These are phyloP conservation scores for Crithidia acanthocephali DNA, from an alignment of 208 protist genomes.

Conservation along the genomic window DNA sequence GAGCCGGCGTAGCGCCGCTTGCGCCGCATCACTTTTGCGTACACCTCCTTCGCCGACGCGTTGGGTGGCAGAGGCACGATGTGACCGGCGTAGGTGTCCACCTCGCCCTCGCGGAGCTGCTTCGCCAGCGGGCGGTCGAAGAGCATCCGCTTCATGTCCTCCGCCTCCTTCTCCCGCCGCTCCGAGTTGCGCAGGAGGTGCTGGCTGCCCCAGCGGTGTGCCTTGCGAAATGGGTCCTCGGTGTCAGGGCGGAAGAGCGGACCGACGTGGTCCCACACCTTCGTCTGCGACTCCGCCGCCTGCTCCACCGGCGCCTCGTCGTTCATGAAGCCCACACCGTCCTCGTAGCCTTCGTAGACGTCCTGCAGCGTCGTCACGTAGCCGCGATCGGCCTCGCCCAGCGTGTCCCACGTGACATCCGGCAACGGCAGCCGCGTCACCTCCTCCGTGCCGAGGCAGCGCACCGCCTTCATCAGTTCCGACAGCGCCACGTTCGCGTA, in stretches of 20 bases:
- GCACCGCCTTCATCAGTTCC: conserved; percentile 75
- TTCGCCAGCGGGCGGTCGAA: conserved; percentile 77
- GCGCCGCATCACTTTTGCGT: conserved; percentile 73
- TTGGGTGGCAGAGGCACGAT: conserved; percentile 82
- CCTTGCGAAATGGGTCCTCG: conserved; percentile 63
- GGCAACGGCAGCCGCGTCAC: conserved; percentile 66
- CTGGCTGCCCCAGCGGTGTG: conserved; percentile 59
- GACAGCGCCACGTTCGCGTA: conserved; percentile 89
- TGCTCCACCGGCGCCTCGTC: conserved; percentile 40
- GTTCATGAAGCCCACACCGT: conserved; percentile 70
- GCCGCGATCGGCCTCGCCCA: conserved; percentile 71
- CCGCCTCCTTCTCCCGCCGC: conserved; percentile 54
- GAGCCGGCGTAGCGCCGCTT: conserved; percentile 69
- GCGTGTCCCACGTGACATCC: conserved; percentile 48
- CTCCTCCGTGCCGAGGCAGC: conserved; percentile 69
- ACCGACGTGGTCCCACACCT: conserved; percentile 60
- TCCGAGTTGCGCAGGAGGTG: conserved; percentile 79
- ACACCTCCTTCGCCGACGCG: conserved; percentile 57
- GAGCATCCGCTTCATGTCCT: conserved; percentile 49
- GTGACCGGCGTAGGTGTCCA: conserved; percentile 74
- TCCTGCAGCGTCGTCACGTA: conserved; percentile 85
- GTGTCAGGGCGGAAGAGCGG: conserved; percentile 62
- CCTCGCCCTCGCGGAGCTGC: conserved; percentile 66
- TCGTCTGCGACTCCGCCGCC: conserved; percentile 33
- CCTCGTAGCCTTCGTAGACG: conserved; percentile 81